Conservation (phyloP, 495 filamentous ascomycete species). For the Delitschia confertaspora region DNA sequence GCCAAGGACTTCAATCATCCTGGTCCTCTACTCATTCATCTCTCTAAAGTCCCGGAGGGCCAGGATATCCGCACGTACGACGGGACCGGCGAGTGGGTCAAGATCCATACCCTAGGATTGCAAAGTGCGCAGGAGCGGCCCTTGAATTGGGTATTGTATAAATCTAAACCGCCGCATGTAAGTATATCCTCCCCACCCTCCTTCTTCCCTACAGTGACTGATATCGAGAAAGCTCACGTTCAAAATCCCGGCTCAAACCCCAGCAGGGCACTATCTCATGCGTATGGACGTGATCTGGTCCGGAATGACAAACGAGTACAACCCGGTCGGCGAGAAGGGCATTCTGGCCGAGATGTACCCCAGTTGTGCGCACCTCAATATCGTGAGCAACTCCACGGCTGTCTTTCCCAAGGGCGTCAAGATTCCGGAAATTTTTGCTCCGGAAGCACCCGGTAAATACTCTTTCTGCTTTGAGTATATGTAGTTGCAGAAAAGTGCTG, state of each 20-base stretch:
- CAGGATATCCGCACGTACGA: conserved; percentile 7
- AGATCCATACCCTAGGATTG: conserved; percentile 13
- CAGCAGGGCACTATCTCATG: conserved; percentile 15
- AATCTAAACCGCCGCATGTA: background rate
- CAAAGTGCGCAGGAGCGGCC: background rate
- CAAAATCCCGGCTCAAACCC: conserved; percentile 14
- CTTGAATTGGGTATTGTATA: conserved; percentile 9
- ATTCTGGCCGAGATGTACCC: conserved; percentile 12
- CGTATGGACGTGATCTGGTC: conserved; percentile 13
- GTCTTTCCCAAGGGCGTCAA: conserved; percentile 5
- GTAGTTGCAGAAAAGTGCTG: background rate
- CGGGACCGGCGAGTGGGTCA: conserved; percentile 14
- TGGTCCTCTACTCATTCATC: conserved; percentile 10
- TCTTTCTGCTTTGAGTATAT: background rate
- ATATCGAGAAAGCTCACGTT: conserved; percentile 5
- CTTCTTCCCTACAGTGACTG: background rate
- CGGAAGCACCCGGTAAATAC: conserved; percentile 3
- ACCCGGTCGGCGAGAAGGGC: background rate
- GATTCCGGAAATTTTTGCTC: conserved; percentile 11
- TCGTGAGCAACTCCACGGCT: background rate
- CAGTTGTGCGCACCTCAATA: conserved; percentile 12
- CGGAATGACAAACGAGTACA: background rate
- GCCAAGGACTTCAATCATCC: conserved; percentile 15
- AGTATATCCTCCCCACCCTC: background rate
- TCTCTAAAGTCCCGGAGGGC: conserved; percentile 10